Evolutionary conservation across 306 rosid genomes (phyloP).

Genomic region (Castanea crenata): DNA sequence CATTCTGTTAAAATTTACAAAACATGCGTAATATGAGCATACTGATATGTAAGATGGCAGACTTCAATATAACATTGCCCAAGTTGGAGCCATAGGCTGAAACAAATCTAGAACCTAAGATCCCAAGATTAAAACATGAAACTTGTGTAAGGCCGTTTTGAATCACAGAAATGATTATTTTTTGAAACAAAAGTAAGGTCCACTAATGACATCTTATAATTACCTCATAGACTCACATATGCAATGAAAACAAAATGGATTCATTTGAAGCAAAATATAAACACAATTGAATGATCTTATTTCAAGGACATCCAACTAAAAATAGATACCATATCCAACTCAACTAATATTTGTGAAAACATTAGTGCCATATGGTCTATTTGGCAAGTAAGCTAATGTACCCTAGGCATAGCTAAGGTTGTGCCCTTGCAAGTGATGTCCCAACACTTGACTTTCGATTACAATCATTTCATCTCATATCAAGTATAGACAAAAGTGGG

Average conservation of each 20-base stretch:
- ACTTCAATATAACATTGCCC: background rate
- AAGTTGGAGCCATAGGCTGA: background rate
- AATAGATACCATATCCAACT: background rate
- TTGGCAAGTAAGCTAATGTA: background rate
- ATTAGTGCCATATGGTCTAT: background rate
- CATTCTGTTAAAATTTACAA: background rate
- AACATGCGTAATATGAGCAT: background rate
- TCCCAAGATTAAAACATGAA: background rate
- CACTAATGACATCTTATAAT: background rate
- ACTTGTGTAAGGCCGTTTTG: background rate
- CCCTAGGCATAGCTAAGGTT: background rate
- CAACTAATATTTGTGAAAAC: background rate
- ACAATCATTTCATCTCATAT: background rate
- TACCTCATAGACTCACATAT: background rate
- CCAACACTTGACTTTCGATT: background rate
- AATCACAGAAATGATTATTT: background rate
- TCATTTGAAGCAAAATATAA: too few species aligned
- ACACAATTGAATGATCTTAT: too few species aligned
- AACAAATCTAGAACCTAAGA: background rate
- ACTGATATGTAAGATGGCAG: background rate
- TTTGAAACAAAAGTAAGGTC: background rate
- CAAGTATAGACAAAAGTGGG: background rate
- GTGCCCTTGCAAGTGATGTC: background rate
- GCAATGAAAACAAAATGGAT: background rate
- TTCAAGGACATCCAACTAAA: background rate